Evolutionary conservation across 306 rosid species (phyloP).

Genomic region (Ochetophila trinervis): DNA sequence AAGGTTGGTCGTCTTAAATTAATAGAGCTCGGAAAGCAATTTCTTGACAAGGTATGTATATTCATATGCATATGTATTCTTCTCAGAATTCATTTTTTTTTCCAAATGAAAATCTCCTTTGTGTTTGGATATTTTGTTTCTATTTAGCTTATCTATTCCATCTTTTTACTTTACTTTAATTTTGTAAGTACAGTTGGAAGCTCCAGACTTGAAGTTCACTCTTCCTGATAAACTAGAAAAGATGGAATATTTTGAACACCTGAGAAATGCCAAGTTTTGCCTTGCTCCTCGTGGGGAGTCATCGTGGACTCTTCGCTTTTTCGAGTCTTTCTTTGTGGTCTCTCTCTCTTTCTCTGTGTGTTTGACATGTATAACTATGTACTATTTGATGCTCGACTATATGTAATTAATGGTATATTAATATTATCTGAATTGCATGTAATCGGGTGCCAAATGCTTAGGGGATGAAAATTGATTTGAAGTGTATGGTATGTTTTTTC

Average conservation of each 20-base stretch:
- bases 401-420: too few relatives aligned
- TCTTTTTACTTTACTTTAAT: neutral
- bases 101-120: conserved; percentile 8
- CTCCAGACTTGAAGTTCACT: conserved; percentile 90
- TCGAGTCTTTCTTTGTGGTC: conserved; percentile 94
- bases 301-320: conserved; percentile 96
- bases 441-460: too few relatives aligned
- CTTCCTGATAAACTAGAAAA: conserved; percentile 72
- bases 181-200: conserved; percentile 73
- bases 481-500: conserved; percentile 20
- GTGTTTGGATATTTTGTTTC: neutral
- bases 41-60: conserved; percentile 67
- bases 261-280: conserved; percentile 86
- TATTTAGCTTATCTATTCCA: too few relatives aligned
- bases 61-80: neutral
- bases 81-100: conserved; percentile 16
- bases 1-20: conserved; percentile 83
- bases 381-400: too few relatives aligned
- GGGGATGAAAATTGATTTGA: neutral
- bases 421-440: too few relatives aligned
- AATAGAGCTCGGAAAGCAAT: conserved; percentile 74
- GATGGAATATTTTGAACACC: conserved; percentile 80
- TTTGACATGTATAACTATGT: too few relatives aligned
- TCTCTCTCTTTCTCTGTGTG: conserved; percentile 29
- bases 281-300: conserved; percentile 98